Evolutionary conservation across 2,329 filamentous ascomycete genomes (phyloP), one percentile per base, ranked within the genome.

Genomic region (Fusarium siculi): DNA sequence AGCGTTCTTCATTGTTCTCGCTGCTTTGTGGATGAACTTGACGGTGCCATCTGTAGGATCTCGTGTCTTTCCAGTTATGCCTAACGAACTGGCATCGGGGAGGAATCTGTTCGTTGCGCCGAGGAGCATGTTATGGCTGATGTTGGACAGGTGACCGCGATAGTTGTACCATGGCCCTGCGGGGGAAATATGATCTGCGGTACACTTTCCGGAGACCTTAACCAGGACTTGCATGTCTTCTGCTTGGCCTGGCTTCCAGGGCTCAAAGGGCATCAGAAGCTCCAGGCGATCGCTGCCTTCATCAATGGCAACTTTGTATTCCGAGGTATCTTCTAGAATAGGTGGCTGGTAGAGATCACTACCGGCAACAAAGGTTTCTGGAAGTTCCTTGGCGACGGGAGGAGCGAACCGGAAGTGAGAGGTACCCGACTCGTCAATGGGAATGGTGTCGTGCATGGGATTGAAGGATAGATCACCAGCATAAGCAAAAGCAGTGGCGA

Each of bases 131-230:
- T 99, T 99, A 80, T 94, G 94, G 75, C 92, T 93, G 82, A 99
- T 99, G 87, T 99, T 99, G 82, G 96, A 93, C 66, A 99, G 90
- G 83, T 99, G 96, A 72, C 96, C 96, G 87, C 98, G 98, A 90
- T 98, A 99, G 85, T 98, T 98, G 75, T 98, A 90, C 95, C 95
- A 97, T 11, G 94, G 95, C 4, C 95, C 95, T 1, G 95, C 95
- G 4, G 95, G 95, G n/a, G 94, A 98, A 82, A 98, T 98, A 74
- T 96, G 98, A 84, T 98, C 96, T 34, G 96, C 98, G 58, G 96
- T 98, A 87, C 96, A 98, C 85, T 98, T 97, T 70, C 96, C 96
- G 66, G 95, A 93, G 73, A 98, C 93, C 85, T 98, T 98, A 87
- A 97, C 95, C 18, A 99, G 92, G n/a, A 99, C 40, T 23, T 47